Evolutionary conservation across 2,329 filamentous ascomycete genomes (phyloP).

Genomic region (Colletotrichum zoysiae): DNA sequence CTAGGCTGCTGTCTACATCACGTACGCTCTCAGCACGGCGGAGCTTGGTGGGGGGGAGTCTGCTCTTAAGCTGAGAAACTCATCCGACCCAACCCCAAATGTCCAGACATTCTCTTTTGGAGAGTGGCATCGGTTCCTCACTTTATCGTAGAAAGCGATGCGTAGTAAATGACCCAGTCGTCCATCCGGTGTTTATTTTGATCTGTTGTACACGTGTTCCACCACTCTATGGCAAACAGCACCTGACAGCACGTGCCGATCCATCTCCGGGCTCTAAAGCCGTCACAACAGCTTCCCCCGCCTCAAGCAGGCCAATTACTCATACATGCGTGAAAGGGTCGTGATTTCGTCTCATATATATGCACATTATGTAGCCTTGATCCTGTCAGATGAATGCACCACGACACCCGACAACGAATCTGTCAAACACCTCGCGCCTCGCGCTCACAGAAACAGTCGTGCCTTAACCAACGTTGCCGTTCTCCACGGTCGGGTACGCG

Average conservation of each 20-base stretch:
- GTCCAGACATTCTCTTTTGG: background rate
- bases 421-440: background rate
- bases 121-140: background rate
- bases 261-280: background rate
- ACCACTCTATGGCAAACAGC: conserved; percentile 3
- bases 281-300: conserved; percentile 10
- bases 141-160: background rate
- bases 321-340: conserved; percentile 36
- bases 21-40: background rate
- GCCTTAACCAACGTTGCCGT: conserved; percentile 62
- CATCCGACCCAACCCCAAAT: background rate
- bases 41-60: background rate
- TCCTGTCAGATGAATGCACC: conserved; percentile 1
- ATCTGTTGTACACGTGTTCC: conserved; percentile 1
- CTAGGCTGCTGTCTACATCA: conserved; percentile 1
- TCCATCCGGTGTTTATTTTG: background rate
- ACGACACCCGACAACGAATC: background rate
- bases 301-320: conserved; percentile 29
- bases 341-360: conserved; percentile 35
- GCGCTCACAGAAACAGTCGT: background rate
- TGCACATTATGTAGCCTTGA: conserved; percentile 23
- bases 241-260: background rate
- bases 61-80: background rate
- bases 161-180: background rate
- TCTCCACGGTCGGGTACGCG: conserved; percentile 73